Evolutionary conservation across 106 monocot genomes (phyloP).

Genomic region (Ottelia alismoides): DNA sequence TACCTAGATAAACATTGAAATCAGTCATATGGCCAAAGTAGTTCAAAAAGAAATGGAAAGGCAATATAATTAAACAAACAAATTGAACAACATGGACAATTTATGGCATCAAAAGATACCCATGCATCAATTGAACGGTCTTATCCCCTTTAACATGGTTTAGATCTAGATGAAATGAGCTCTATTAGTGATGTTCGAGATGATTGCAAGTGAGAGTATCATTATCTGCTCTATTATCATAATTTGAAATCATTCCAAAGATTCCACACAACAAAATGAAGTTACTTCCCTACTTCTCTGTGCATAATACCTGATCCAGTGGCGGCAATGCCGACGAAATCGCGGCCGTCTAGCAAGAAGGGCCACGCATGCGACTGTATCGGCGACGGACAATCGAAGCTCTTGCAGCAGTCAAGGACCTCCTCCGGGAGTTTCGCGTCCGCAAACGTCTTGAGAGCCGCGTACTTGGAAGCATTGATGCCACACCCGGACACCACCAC

Average conservation of each 20-base stretch:
- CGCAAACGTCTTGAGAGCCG: conserved; percentile 39
- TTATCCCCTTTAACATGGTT: too few relatives aligned
- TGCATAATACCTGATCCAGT: conserved; percentile 73
- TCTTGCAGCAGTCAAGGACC: conserved; percentile 80
- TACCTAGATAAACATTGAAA: conserved; percentile 27
- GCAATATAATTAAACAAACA: neutral
- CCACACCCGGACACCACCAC: conserved; percentile 58
- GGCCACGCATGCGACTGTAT: conserved; percentile 95
- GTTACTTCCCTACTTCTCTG: neutral
- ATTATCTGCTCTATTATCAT: neutral
- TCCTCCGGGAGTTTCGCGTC: conserved; percentile 51
- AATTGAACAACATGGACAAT: neutral
- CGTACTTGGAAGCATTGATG: conserved; percentile 46
- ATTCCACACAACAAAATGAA: neutral
- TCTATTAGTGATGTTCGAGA: neutral
- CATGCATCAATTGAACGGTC: neutral
- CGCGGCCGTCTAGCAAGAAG: conserved; percentile 72
- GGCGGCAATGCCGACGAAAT: conserved; percentile 91
- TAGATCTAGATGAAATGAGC: neutral
- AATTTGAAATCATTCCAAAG: neutral
- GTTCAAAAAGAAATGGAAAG: too few relatives aligned
- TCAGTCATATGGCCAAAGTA: neutral
- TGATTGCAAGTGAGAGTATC: neutral
- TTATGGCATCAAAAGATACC: neutral
- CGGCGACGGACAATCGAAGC: conserved; percentile 68